Evolutionary conservation across 75 land plant species (phyloP).

Genomic region (Larix kaempferi): DNA sequence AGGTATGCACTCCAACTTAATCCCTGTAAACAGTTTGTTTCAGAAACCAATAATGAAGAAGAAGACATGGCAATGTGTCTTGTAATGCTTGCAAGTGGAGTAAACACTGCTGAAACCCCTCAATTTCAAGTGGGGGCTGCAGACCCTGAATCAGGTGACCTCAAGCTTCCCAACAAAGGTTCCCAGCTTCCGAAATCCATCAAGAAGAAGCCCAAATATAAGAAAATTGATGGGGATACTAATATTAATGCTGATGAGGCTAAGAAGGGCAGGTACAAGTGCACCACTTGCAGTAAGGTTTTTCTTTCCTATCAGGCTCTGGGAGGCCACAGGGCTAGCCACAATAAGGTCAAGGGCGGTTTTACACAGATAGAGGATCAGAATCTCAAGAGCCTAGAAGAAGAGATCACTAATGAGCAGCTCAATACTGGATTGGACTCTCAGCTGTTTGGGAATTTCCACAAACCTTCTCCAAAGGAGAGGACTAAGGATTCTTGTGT

Average conservation of each 20-base stretch:
- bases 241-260: slow-evolving; percentile 3
- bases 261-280: slow-evolving; percentile 28
- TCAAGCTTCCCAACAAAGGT: neutral
- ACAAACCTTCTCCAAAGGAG: neutral
- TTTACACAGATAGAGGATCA: slow-evolving; percentile 15
- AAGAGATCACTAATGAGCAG: too few species aligned
- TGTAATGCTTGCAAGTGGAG: slow-evolving; percentile 19
- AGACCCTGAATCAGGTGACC: neutral
- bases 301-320: slow-evolving; percentile 53
- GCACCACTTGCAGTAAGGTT: slow-evolving; percentile 36
- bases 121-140: neutral
- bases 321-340: slow-evolving; percentile 52
- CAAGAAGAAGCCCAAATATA: neutral
- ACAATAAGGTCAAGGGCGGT: slow-evolving; percentile 52
- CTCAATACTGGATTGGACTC: slow-evolving; percentile 1
- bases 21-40: neutral
- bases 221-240: neutral
- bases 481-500: neutral
- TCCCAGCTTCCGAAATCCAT: neutral
- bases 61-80: slow-evolving; percentile 21
- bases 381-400: too few species aligned
- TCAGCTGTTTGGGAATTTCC: slow-evolving; percentile 15
- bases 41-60: slow-evolving; percentile 1
- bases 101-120: neutral
- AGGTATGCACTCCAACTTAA: neutral